Conservation (phyloP, 2,329 filamentous ascomycete genomes). For the Exserohilum rostratum region DNA sequence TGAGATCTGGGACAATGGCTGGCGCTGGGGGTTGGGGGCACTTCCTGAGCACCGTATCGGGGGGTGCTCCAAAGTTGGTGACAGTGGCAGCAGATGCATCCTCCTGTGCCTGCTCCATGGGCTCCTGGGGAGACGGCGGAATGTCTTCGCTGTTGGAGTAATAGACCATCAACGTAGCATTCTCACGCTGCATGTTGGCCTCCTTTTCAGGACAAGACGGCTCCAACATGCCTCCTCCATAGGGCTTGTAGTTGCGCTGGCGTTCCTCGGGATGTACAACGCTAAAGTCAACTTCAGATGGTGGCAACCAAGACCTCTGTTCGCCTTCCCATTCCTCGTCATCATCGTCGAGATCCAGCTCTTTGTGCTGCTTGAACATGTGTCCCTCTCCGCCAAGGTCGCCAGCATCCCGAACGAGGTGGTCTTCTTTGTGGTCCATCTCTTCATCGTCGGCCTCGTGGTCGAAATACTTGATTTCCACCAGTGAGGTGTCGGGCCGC, state of each 20-base stretch:
- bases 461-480: slow-evolving; percentile 71
- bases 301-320: slow-evolving; percentile 41
- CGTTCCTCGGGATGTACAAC: slow-evolving; percentile 49
- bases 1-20: slow-evolving; percentile 27
- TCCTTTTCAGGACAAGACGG: slow-evolving; percentile 52
- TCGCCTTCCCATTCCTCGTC: slow-evolving; percentile 61
- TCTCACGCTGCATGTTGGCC: slow-evolving; percentile 53
- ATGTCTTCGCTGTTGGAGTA: slow-evolving; percentile 54
- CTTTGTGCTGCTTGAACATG: slow-evolving; percentile 63
- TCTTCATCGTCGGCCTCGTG: slow-evolving; percentile 75
- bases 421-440: slow-evolving; percentile 62
- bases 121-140: slow-evolving; percentile 54
- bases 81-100: slow-evolving; percentile 20
- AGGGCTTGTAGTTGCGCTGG: slow-evolving; percentile 53
- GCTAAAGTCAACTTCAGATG: slow-evolving; percentile 53
- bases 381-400: slow-evolving; percentile 71
- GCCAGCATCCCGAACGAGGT: slow-evolving; percentile 72
- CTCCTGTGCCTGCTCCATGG: slow-evolving; percentile 43
- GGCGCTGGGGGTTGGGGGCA: slow-evolving; percentile 26
- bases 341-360: slow-evolving; percentile 68
- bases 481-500: slow-evolving; percentile 70
- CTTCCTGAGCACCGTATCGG: slow-evolving; percentile 31
- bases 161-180: slow-evolving; percentile 55
- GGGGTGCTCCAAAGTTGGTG: slow-evolving; percentile 49
- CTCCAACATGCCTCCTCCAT: slow-evolving; percentile 51